A percentile compares a stretch with the other conserved stretches of the same genome.
Evolutionary conservation across 2,329 filamentous ascomycete species (phyloP).

Genomic region (Drechmeria coniospora): DNA sequence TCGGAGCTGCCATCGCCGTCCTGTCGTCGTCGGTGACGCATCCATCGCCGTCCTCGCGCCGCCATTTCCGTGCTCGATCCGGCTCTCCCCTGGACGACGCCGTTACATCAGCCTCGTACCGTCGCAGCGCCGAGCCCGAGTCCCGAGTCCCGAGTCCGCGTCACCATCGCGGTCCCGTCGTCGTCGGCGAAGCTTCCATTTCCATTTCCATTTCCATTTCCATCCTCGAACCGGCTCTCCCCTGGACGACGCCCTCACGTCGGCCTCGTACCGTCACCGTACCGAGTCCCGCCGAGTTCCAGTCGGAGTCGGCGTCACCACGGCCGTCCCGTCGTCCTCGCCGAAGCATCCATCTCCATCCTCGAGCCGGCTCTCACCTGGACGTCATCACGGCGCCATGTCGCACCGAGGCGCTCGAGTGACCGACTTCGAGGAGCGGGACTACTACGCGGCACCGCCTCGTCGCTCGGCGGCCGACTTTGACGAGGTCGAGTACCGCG

Average conservation of each 20-base stretch:
- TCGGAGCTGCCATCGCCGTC: no score
- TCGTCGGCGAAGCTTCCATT: background rate
- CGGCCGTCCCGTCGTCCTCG: no score
- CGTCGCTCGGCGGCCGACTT: conserved; percentile 16
- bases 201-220: background rate
- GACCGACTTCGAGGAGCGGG: conserved; percentile 31
- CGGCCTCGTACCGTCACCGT: conserved; percentile 1
- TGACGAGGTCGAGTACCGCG: conserved; percentile 11
- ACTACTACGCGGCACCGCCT: conserved; percentile 23
- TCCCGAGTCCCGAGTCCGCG: background rate
- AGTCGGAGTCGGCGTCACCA: no score
- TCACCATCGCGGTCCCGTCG: background rate
- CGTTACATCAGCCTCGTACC: no score
- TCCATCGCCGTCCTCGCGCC: no score
- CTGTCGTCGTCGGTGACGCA: no score
- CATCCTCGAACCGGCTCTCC: background rate
- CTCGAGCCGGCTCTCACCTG: background rate
- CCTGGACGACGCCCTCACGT: background rate
- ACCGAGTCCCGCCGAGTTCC: no score
- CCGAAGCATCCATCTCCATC: no score
- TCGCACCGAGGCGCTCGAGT: conserved; percentile 6
- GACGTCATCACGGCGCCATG: conserved; percentile 2
- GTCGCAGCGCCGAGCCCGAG: no score
- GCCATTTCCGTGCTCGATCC: no score
- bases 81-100: no score